Evolutionary conservation across 306 rosid species (phyloP), one percentile per base, ranked within the genome.

Genomic region (Ormosia semicastrata): DNA sequence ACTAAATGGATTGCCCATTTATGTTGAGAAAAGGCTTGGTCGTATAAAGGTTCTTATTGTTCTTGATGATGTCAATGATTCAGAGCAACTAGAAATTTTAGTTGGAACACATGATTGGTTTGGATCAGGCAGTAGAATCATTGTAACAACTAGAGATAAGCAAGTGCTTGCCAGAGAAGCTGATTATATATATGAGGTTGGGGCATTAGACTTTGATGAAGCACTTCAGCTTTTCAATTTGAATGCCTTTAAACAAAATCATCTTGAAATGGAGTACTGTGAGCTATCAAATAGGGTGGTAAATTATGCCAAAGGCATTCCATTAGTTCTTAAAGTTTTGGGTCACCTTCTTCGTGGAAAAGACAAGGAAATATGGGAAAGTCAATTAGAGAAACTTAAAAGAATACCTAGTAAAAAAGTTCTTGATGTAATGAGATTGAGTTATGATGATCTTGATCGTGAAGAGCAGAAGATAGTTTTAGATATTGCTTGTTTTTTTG

Each of bases 11-110:
- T 7, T 76, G 32, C 4, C 82, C 3, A 0, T 3, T 11, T 2
- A 39, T 66, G 18, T 46, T 70, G 11, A 8, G 13, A 53, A 3
- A 2, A 66, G 66, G 30, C 30, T 78, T 40, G 7, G 33, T 8
- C 24, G 57, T 1, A 78, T 53, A 63, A 78, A 39, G 30, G 11
- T 53, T 66, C 59, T 46, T 12, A 18, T 69, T 69, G 75, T 69
- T 69, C 58, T 69, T 46, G 75, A 78, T 66, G 75, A 78, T 78
- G 32, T 78, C 6, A 41, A 29, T 40, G 75, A 66, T 40, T 32
- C 15, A 39, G 1, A 14, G 4, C 58, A 66, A 6, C 1, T 66
- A 5, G 75, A 78, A 53, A 54, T 4, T n/a, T 29, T 78, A 53
- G 30, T n/a, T 7, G 71, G 81, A 75, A 3, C 2, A 0, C 9